These are phyloP conservation scores for Geotrichum australiense DNA, from an alignment of 1,139 yeast genomes.

Conservation along the genomic window DNA sequence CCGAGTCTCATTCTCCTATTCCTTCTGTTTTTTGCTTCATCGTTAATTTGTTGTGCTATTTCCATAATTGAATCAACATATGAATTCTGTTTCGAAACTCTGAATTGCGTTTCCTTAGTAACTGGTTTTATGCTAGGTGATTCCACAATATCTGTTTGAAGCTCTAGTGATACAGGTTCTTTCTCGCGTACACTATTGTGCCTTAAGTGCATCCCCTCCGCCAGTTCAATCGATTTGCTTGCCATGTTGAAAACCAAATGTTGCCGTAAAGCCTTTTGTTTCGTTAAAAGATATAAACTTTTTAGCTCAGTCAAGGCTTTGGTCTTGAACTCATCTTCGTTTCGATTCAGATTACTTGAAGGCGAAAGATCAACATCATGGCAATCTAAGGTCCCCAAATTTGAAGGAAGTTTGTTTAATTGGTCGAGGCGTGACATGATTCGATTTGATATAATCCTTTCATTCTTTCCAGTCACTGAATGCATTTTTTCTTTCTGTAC, in stretches of 20 bases:
- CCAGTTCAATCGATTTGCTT: conserved; percentile 29
- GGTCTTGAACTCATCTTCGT: conserved; percentile 43
- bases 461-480: conserved; percentile 30
- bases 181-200: conserved; percentile 45
- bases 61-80: conserved; percentile 37
- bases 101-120: conserved; percentile 43
- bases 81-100: conserved; percentile 32
- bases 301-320: conserved; percentile 75
- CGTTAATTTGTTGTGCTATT: conserved; percentile 33
- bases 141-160: conserved; percentile 53
- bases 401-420: conserved; percentile 69
- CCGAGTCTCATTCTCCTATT: conserved; percentile 26
- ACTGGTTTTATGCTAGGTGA: conserved; percentile 50
- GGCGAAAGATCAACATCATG: conserved; percentile 36
- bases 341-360: conserved; percentile 42
- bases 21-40: conserved; percentile 23
- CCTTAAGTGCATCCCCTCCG: conserved; percentile 32
- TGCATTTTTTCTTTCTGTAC: conserved; percentile 13
- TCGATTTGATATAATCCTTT: conserved; percentile 34
- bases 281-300: conserved; percentile 65
- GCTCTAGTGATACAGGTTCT: conserved; percentile 54
- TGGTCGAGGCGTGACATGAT: conserved; percentile 67
- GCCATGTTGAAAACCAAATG: conserved; percentile 61
- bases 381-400: conserved; percentile 56
- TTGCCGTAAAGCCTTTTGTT: conserved; percentile 80